Base-by-base conservation (phyloP, 192 early-diverging fungal species). In the Coemansia sp. region DNA sequence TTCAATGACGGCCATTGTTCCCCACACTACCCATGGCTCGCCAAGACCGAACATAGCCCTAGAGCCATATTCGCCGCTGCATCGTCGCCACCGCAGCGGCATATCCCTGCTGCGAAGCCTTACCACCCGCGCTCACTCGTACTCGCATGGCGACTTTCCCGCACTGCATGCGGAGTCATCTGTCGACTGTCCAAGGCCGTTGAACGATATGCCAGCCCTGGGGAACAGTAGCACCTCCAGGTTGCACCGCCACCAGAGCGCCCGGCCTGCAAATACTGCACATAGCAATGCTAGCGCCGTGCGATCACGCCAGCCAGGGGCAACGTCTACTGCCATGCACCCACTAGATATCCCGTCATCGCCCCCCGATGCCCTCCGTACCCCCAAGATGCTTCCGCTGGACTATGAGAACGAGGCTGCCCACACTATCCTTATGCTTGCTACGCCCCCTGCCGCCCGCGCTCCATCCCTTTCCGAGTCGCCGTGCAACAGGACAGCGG, bases 391-490 rank as follows among this genome's bases (percentile, higher is more conserved):
- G 61, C 65, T 40, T 21, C 61, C 55, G 18, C 58, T 63, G 12
- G 67, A 69, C 42, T 68, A 42, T 35, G 75, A 72, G 12, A 68
- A 59, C 45, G 76, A 79, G 23, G 45, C 66, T 23, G 76, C 76
- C 0, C 76, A 61, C 5, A 73, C 71, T 3, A 79, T 79, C 26
- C 57, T 79, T 23, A 70, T 73, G 71, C 76, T 79, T 4, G 70
- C 71, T 5, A 79, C 76, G 2, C 76, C 76, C 8, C 76, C 75
- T 7, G 67, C 70, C 3, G 62, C 66, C 6, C 75, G 70, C 28
- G 60, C 66, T 28, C 58, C 61, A 26, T 56, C 70, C 40, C 43
- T 65, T 1, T 68, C 59, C 23, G 39, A 16, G 34, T 68, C 75
- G 2, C 68, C 68, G 0, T 57, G 58, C 51, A 62, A 55, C 8